Evolutionary conservation across 192 early-diverging fungal genomes (phyloP).

Genomic region (Pilaira anomala): DNA sequence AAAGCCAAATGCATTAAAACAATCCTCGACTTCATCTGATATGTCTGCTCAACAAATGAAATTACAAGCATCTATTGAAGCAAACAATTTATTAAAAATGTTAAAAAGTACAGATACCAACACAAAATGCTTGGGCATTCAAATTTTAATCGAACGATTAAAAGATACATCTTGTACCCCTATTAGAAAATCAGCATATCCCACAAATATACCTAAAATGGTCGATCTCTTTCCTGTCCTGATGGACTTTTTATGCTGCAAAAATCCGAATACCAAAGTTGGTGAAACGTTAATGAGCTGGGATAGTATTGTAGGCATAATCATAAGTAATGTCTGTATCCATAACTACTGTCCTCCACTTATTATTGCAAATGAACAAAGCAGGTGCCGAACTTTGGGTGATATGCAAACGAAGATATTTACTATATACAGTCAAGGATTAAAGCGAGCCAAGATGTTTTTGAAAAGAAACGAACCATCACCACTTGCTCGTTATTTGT

Average conservation of each 20-base stretch:
- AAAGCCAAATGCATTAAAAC: too few relatives aligned
- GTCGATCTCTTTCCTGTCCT: slow-evolving; percentile 14
- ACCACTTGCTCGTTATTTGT: slow-evolving; percentile 4
- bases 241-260: background rate
- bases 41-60: too few relatives aligned
- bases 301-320: slow-evolving; percentile 24
- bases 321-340: slow-evolving; percentile 16
- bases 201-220: slow-evolving; percentile 6
- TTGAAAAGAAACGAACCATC: slow-evolving; percentile 19
- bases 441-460: slow-evolving; percentile 13
- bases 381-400: background rate
- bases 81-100: background rate
- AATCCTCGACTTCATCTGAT: too few relatives aligned
- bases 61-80: too few relatives aligned
- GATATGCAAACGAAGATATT: background rate
- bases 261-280: background rate
- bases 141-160: background rate
- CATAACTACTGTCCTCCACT: slow-evolving; percentile 21
- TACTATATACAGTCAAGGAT: background rate
- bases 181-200: background rate
- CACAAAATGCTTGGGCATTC: slow-evolving; percentile 7
- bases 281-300: slow-evolving; percentile 24
- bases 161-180: background rate
- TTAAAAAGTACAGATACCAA: background rate
- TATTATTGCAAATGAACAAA: slow-evolving; percentile 12